phyloP scores from a whole-genome alignment of 2,329 filamentous ascomycete species.

The Metarhizium robertsii region DNA sequence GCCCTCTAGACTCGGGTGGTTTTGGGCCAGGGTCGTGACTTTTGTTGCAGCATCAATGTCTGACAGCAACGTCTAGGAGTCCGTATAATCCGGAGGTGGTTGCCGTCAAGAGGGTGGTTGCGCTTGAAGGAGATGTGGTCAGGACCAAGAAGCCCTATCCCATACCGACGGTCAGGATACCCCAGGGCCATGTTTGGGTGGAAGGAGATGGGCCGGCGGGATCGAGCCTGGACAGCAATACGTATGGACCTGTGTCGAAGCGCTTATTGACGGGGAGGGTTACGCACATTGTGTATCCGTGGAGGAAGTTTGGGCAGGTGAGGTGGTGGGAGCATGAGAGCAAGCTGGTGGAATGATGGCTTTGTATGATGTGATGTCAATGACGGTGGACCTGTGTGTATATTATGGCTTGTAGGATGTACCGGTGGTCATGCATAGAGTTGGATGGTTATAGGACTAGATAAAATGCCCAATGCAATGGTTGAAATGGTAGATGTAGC shows the following conservation, averaged over 20 bases:
- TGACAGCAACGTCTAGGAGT: slow-evolving; percentile 38
- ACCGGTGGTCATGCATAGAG: neutral
- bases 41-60: neutral
- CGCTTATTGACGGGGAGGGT: slow-evolving; percentile 68
- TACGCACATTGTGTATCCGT: slow-evolving; percentile 63
- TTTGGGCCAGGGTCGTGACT: too few relatives aligned
- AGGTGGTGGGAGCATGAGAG: slow-evolving; percentile 45
- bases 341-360: slow-evolving; percentile 7
- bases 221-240: slow-evolving; percentile 74
- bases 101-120: slow-evolving; percentile 77
- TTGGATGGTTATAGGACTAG: neutral
- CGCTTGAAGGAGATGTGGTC: slow-evolving; percentile 69
- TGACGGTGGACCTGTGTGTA: too few relatives aligned
- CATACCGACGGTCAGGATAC: slow-evolving; percentile 51
- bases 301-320: slow-evolving; percentile 46
- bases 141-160: slow-evolving; percentile 54
- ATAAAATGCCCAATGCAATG: neutral
- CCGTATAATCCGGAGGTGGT: slow-evolving; percentile 60
- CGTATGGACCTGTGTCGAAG: slow-evolving; percentile 75
- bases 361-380: neutral
- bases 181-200: slow-evolving; percentile 84
- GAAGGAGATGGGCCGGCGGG: slow-evolving; percentile 75
- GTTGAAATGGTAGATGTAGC: too few relatives aligned
- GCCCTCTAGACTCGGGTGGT: neutral
- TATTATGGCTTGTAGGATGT: too few relatives aligned